These are phyloP conservation scores for Pouteria campechiana DNA, from an alignment of 179 eudicot genomes.

Conservation along the genomic window DNA sequence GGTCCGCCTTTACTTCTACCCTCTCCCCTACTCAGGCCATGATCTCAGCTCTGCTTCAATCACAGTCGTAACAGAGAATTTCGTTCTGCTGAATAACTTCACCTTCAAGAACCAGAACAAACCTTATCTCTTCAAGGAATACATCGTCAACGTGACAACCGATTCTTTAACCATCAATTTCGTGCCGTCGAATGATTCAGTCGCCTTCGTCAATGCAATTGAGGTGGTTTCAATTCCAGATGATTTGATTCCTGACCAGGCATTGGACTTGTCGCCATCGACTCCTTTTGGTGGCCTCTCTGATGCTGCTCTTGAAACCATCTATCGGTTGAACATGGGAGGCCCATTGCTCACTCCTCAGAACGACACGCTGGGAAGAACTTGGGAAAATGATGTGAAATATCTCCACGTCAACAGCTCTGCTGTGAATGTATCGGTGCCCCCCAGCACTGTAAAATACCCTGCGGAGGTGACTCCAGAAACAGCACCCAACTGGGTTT, in stretches of 20 bases:
- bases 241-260: constrained; percentile 22
- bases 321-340: constrained; percentile 38
- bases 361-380: constrained; percentile 42
- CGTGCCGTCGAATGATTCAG: constrained; percentile 19
- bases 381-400: constrained; percentile 30
- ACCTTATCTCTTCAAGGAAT: constrained; percentile 21
- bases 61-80: constrained; percentile 25
- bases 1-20: constrained; percentile 43
- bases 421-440: constrained; percentile 9
- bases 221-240: constrained; percentile 55
- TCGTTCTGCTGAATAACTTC: constrained; percentile 25
- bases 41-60: constrained; percentile 24
- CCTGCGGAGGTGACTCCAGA: constrained; percentile 23
- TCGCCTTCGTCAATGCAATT: constrained; percentile 37
- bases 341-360: constrained; percentile 23
- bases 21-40: constrained; percentile 11
- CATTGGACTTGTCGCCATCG: constrained; percentile 15
- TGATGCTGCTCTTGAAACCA: constrained; percentile 23
- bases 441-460: constrained; percentile 14
- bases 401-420: constrained; percentile 20
- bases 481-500: constrained; percentile 52
- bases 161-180: constrained; percentile 23
- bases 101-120: constrained; percentile 5
- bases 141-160: constrained; percentile 36
- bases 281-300: constrained; percentile 15